These are phyloP conservation scores for Arthrobotrys musiformis DNA, from an alignment of 2,329 filamentous ascomycete genomes.

Conservation along the genomic window DNA sequence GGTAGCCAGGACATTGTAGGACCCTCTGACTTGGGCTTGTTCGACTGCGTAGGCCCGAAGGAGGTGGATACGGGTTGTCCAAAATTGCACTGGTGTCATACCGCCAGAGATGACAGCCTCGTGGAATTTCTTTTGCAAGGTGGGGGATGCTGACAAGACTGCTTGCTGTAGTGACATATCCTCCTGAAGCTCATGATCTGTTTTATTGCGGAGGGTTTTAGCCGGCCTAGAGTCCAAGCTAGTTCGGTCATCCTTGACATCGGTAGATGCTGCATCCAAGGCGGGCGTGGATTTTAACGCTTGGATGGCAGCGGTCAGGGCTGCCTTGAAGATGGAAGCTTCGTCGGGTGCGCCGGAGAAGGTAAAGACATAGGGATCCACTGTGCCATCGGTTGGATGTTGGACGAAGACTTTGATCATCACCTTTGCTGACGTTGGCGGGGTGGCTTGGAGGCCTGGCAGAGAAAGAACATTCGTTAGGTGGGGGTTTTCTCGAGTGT, in stretches of 20 bases:
- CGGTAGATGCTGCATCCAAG: conserved; percentile 68
- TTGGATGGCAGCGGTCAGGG: conserved; percentile 80
- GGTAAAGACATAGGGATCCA: conserved; percentile 79
- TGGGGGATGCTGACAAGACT: conserved; percentile 81
- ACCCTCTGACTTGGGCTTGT: conserved; percentile 82
- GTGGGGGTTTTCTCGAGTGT: background rate
- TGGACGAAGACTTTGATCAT: conserved; percentile 90
- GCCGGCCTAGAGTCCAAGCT: conserved; percentile 58
- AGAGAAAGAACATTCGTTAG: background rate
- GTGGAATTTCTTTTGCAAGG: conserved; percentile 84
- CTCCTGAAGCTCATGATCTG: conserved; percentile 76
- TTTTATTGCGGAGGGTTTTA: conserved; percentile 4
- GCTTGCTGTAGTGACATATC: conserved; percentile 88
- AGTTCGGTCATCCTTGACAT: conserved; percentile 62
- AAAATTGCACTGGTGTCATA: conserved; percentile 92
- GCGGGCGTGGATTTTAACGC: conserved; percentile 69
- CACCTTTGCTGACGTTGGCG: conserved; percentile 85
- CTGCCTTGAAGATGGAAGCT: conserved; percentile 84
- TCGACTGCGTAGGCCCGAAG: conserved; percentile 92
- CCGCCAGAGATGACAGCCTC: conserved; percentile 82
- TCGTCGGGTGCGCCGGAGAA: conserved; percentile 87
- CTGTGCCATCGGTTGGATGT: conserved; percentile 42
- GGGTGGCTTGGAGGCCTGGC: conserved; percentile 88
- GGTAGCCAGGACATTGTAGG: conserved; percentile 92
- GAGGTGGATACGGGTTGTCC: conserved; percentile 86